These are phyloP conservation scores for Barnettozyma sucrosica DNA, from an alignment of 805 yeast genomes.

Conservation along the genomic window DNA sequence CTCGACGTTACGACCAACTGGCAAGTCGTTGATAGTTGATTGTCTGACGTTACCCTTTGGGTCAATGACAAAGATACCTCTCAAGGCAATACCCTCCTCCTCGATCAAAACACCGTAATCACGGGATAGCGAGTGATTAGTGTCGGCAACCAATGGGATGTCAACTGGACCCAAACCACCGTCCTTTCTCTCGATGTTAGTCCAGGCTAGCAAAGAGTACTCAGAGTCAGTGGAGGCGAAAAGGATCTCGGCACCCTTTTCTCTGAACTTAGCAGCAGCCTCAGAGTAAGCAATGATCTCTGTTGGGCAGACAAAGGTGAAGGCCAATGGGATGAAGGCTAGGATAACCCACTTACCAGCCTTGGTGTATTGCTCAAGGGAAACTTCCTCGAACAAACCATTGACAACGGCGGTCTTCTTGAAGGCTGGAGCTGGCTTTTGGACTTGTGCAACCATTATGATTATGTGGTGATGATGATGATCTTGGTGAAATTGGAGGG, in stretches of 20 bases:
- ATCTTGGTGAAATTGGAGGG: background rate
- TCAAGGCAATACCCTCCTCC: conserved; percentile 94
- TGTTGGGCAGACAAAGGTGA: conserved; percentile 99
- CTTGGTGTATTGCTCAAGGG: conserved; percentile 74
- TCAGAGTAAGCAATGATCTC: conserved; percentile 98
- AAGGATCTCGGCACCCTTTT: conserved; percentile 79
- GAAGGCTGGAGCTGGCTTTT: conserved; percentile 95
- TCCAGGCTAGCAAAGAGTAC: conserved; percentile 97
- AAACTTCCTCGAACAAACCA: conserved; percentile 92
- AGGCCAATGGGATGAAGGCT: conserved; percentile 97
- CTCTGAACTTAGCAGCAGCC: conserved; percentile 84
- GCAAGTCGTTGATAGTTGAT: conserved; percentile 95
- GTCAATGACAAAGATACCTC: conserved; percentile 98
- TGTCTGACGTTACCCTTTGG: conserved; percentile 94
- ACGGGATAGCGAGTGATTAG: conserved; percentile 89
- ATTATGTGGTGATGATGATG: background rate
- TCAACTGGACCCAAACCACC: conserved; percentile 97
- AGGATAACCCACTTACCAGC: conserved; percentile 97
- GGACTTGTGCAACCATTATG: conserved; percentile 83
- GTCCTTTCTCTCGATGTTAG: conserved; percentile 90
- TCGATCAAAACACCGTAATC: conserved; percentile 97
- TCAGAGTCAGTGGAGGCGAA: conserved; percentile 99
- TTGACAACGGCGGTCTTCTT: conserved; percentile 95
- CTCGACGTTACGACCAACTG: conserved; percentile 98
- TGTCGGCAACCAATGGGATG: conserved; percentile 94